Percentiles rank a stretch among this genome's conserved stretches.
Conservation (phyloP, 345 rosid species). For the Brassica nigra region DNA sequence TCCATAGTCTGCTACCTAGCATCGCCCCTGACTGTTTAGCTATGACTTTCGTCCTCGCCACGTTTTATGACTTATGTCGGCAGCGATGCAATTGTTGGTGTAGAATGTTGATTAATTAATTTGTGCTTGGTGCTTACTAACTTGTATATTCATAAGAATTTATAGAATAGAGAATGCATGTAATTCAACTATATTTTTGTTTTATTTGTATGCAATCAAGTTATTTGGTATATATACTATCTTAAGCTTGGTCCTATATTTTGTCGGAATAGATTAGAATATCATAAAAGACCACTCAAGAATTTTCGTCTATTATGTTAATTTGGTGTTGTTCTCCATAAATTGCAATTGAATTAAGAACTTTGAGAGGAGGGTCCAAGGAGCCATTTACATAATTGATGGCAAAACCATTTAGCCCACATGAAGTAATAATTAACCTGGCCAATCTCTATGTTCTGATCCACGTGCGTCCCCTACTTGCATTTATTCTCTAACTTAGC, state of each 20-base stretch:
- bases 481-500: background rate
- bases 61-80: background rate
- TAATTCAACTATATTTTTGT: background rate
- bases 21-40: background rate
- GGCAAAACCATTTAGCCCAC: conserved; percentile 16
- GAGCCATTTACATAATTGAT: conserved; percentile 18
- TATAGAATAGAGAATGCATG: background rate
- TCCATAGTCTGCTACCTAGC: no score
- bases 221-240: background rate
- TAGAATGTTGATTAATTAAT: background rate
- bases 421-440: conserved; percentile 19
- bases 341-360: background rate
- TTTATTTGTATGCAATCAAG: conserved; percentile 5
- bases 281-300: background rate
- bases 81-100: conserved; percentile 3
- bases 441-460: conserved; percentile 20
- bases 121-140: conserved; percentile 2
- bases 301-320: conserved; percentile 1
- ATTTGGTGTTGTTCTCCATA: background rate
- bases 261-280: background rate
- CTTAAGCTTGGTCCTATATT: background rate
- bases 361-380: conserved; percentile 22
- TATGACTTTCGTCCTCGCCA: background rate
- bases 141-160: background rate
- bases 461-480: conserved; percentile 19